These are phyloP conservation scores for Trichosanthes cucumerina DNA, from an alignment of 306 rosid species.

Conservation along the genomic window DNA sequence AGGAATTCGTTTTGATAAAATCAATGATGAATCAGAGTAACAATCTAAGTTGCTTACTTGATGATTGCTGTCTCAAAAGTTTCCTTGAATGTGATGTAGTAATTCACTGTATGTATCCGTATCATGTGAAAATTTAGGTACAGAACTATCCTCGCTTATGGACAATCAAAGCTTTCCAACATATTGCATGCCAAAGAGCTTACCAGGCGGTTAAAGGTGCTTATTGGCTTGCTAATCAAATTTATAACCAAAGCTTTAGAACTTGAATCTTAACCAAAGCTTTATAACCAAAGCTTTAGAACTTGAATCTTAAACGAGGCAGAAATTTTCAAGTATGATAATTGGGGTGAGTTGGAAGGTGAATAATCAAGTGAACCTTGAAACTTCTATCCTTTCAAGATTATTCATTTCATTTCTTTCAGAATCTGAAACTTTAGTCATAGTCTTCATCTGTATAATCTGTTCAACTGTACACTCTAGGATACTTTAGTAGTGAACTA, in stretches of 20 bases:
- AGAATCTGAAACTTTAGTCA: not conserved
- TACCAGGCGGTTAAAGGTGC: conserved; percentile 69
- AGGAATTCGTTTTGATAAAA: conserved; percentile 58
- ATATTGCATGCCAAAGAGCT: conserved; percentile 74
- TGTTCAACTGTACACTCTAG: not conserved
- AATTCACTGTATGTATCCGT: not conserved
- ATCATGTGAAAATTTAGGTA: conserved; percentile 30
- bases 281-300: too few species aligned
- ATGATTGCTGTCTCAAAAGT: not conserved
- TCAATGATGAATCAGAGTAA: conserved; percentile 62
- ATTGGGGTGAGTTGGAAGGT: not conserved
- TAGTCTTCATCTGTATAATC: not conserved
- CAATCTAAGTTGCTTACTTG: conserved; percentile 17
- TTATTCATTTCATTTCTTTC: not conserved
- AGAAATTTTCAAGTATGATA: not conserved
- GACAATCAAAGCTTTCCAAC: conserved; percentile 78
- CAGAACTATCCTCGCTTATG: conserved; percentile 42
- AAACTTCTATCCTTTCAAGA: not conserved
- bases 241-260: not conserved
- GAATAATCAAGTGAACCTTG: not conserved
- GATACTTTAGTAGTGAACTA: not conserved
- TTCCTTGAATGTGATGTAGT: not conserved
- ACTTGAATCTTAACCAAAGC: not conserved
- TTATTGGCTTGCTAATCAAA: not conserved
- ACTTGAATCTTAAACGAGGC: not conserved